phyloP scores from a whole-genome alignment of 2,329 filamentous ascomycete genomes.

The Alternaria conjuncta region DNA sequence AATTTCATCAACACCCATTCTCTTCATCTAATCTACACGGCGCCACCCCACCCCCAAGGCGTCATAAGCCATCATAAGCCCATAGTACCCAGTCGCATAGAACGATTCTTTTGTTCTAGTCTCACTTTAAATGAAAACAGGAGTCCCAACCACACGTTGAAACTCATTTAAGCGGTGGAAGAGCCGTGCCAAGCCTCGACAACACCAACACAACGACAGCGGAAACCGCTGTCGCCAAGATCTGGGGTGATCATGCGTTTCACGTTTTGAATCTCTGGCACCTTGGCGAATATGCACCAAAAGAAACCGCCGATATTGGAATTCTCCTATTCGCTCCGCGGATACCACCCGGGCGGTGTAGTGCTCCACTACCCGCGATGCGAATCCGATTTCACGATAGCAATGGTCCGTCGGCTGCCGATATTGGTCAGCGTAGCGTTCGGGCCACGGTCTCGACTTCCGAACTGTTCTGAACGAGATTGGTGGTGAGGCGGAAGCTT shows the following conservation, averaged over 20 bases:
- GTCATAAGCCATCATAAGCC: conserved; percentile 1
- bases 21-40: conserved; percentile 12
- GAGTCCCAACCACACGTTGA: conserved; percentile 14
- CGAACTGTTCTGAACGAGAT: background rate
- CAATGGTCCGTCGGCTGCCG: background rate
- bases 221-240: conserved; percentile 16
- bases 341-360: background rate
- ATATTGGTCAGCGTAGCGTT: background rate
- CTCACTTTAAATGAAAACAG: conserved; percentile 11
- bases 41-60: background rate
- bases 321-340: background rate
- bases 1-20: background rate
- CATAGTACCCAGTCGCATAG: background rate
- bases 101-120: conserved; percentile 9
- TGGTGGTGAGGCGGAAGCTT: background rate
- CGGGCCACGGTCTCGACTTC: background rate
- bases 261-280: conserved; percentile 5
- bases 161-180: conserved; percentile 11
- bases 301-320: background rate
- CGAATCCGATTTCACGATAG: background rate
- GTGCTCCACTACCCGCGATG: background rate
- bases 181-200: conserved; percentile 12
- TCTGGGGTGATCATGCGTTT: conserved; percentile 18
- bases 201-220: conserved; percentile 1
- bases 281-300: conserved; percentile 5